phyloP scores from a whole-genome alignment of 306 rosid species.

The Cicer yamashitae region DNA sequence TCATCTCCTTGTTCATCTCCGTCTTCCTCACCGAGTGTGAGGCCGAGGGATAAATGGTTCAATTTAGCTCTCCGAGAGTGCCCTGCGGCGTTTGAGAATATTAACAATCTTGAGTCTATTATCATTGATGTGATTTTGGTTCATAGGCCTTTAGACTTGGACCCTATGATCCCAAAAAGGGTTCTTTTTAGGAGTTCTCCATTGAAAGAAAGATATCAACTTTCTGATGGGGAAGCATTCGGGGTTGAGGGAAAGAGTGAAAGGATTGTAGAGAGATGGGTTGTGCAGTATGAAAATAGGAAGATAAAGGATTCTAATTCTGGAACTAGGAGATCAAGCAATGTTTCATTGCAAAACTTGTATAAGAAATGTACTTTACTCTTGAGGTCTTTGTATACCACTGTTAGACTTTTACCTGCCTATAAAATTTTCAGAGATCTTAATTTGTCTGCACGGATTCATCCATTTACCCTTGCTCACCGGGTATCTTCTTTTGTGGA shows the following conservation, averaged over 20 bases:
- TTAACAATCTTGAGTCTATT: slow-evolving; percentile 64
- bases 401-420: slow-evolving; percentile 81
- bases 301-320: slow-evolving; percentile 61
- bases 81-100: slow-evolving; percentile 67
- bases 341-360: slow-evolving; percentile 52
- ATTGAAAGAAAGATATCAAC: slow-evolving; percentile 53
- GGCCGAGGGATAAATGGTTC: slow-evolving; percentile 90
- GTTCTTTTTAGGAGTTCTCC: slow-evolving; percentile 53
- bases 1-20: slow-evolving; percentile 72
- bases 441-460: slow-evolving; percentile 66
- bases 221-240: slow-evolving; percentile 58
- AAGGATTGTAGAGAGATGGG: slow-evolving; percentile 88
- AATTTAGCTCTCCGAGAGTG: slow-evolving; percentile 79
- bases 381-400: slow-evolving; percentile 79
- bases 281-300: slow-evolving; percentile 69
- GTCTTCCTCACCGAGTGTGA: slow-evolving; percentile 69
- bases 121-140: slow-evolving; percentile 83
- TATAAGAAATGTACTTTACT: slow-evolving; percentile 76
- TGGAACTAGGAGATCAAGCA: slow-evolving; percentile 65
- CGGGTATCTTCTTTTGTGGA: slow-evolving; percentile 72
- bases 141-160: slow-evolving; percentile 58
- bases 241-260: slow-evolving; percentile 60
- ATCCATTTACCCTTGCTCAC: slow-evolving; percentile 65
- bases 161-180: slow-evolving; percentile 49
- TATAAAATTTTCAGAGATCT: slow-evolving; percentile 69